Percentiles rank a stretch among this genome's conserved stretches.
phyloP scores from a whole-genome alignment of 192 early-diverging fungal genomes.

The Oehlia diaphana region DNA sequence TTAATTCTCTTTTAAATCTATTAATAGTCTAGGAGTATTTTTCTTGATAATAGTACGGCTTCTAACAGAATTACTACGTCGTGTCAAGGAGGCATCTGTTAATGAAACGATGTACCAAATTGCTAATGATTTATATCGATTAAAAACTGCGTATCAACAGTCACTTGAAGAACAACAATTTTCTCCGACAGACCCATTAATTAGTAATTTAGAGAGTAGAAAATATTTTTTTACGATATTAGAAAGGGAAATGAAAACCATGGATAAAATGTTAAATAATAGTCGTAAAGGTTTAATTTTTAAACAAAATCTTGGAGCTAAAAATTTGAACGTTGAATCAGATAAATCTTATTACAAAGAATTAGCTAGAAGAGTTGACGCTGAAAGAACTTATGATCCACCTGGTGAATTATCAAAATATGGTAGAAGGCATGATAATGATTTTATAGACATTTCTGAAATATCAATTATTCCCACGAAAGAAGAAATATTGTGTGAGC shows the following conservation, averaged over 20 bases:
- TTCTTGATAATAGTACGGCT: slow-evolving; percentile 38
- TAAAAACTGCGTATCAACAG: too few relatives aligned
- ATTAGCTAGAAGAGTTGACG: not conserved
- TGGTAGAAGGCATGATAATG: slow-evolving; percentile 59
- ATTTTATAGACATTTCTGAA: slow-evolving; percentile 40
- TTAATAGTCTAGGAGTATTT: slow-evolving; percentile 6
- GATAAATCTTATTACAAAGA: too few relatives aligned
- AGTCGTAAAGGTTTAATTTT: too few relatives aligned
- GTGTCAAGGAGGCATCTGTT: slow-evolving; percentile 32
- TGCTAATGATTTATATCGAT: not conserved
- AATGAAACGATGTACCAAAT: slow-evolving; percentile 4
- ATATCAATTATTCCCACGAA: slow-evolving; percentile 57
- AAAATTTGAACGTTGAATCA: too few relatives aligned
- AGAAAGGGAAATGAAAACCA: slow-evolving; percentile 9
- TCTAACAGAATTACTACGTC: slow-evolving; percentile 38
- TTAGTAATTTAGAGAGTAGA: not conserved
- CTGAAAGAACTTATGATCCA: not conserved
- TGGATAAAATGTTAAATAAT: slow-evolving; percentile 14
- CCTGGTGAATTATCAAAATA: slow-evolving; percentile 36
- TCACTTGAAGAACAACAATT: slow-evolving; percentile 7
- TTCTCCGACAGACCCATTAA: slow-evolving; percentile 1
- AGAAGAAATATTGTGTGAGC: slow-evolving; percentile 44
- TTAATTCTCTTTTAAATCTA: too few relatives aligned
- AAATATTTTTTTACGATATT: slow-evolving; percentile 13
- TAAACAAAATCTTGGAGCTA: too few relatives aligned